Base-by-base conservation (phyloP, 192 early-diverging fungal genomes). In the Coemansia sp. region DNA sequence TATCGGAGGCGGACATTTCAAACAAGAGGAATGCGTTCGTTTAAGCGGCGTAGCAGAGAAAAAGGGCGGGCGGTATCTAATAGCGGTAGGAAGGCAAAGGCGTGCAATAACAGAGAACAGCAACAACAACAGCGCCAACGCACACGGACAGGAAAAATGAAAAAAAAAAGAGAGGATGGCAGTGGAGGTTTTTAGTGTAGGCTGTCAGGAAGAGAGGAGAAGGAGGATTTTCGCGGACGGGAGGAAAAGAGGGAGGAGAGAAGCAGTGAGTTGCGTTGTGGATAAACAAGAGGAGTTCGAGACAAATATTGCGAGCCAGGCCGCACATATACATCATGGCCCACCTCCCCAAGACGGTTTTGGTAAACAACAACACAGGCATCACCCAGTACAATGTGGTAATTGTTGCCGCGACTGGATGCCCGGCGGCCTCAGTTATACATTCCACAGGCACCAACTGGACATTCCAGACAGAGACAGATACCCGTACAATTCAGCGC, bases 1-100 rank as follows among this genome's bases (percentile, higher is more conserved):
- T 70, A 63, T 81, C 78, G 51, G 73, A 59, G 57, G 72, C 63
- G 27, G 78, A 75, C 78, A 81, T 81, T 72, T 65, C 73, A 59
- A 50, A 8, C 27, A 14, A 23, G 62, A 56, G 21, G 27, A 27
- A 27, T 23, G 54, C 23, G 64, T 55, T 70, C 54, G 42, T 50
- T 39, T 54, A 54, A 19, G 57, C 39, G 29, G 52, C 46, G 57
- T 61, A 52, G 56, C 29, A 53, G 51, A 32, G 20, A 36, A 36
- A 50, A 39, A 36, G 59, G n/a, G 54, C 30, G 29, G 46, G 27
- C 23, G 33, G 33, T 36, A 36, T 33, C 31, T 20, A 59, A 29
- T 39, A 21, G 53, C 27, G 51, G 30, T 5, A 54, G 61, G 11
- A 5, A 60, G 58, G 42, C n/a, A 55, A 27, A 8, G 52, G n/a